Conservation (phyloP, 441 rosid genomes). For the Erysimum cheiri region DNA sequence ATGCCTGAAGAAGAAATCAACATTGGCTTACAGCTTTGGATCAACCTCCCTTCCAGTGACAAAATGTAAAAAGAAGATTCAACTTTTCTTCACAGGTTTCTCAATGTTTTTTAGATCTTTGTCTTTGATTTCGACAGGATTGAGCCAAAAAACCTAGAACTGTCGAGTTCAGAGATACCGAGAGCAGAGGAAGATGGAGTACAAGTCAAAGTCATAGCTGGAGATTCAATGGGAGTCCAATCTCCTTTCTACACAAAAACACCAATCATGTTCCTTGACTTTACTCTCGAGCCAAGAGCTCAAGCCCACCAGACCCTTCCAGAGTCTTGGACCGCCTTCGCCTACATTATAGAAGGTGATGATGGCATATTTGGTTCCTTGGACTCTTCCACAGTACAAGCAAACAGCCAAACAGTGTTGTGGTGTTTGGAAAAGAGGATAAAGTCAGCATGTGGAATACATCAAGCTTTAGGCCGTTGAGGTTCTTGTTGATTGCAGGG, state of each 20-base stretch:
- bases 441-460: slow-evolving; percentile 69
- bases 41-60: slow-evolving; percentile 68
- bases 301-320: slow-evolving; percentile 62
- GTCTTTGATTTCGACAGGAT: slow-evolving; percentile 55
- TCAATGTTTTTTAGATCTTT: slow-evolving; percentile 7
- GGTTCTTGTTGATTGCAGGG: slow-evolving; percentile 75
- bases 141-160: slow-evolving; percentile 67
- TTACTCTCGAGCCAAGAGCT: slow-evolving; percentile 63
- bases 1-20: slow-evolving; percentile 72
- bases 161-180: slow-evolving; percentile 60
- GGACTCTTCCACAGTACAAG: slow-evolving; percentile 46
- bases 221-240: slow-evolving; percentile 80
- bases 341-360: slow-evolving; percentile 64
- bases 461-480: slow-evolving; percentile 53
- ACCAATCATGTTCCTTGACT: slow-evolving; percentile 79
- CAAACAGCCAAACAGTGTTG: slow-evolving; percentile 61
- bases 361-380: slow-evolving; percentile 67
- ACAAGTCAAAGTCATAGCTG: slow-evolving; percentile 74
- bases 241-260: slow-evolving; percentile 81
- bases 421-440: slow-evolving; percentile 72
- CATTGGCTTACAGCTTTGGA: slow-evolving; percentile 85
- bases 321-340: slow-evolving; percentile 77
- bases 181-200: slow-evolving; percentile 65
- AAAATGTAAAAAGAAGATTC: slow-evolving; percentile 62
- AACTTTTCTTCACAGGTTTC: background rate